These are phyloP conservation scores for Solanum virginianum DNA, from an alignment of 257 asterid species.

Conservation along the genomic window DNA sequence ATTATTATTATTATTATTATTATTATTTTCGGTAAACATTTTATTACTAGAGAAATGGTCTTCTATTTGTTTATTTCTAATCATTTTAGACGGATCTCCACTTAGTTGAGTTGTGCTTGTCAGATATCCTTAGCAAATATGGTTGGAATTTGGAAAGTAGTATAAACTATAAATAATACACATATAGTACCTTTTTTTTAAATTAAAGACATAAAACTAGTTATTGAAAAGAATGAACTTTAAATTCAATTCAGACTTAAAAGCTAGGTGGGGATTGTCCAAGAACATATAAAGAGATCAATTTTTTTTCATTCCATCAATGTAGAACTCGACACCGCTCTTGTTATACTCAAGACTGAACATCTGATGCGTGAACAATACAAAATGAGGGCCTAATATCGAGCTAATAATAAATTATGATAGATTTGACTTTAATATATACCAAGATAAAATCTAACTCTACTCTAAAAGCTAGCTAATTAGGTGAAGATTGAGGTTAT, in stretches of 20 bases:
- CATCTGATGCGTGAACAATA: not conserved
- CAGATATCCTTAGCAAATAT: not conserved
- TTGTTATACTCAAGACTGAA: not conserved
- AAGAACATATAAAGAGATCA: not conserved
- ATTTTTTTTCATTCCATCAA: not conserved
- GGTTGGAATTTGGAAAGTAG: not conserved
- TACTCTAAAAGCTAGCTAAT: not conserved
- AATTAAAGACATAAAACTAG: not conserved
- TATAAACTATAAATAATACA: not conserved
- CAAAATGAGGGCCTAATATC: not conserved
- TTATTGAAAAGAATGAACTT: not conserved
- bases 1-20: no score
- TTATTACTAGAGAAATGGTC: not conserved
- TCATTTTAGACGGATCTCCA: not conserved
- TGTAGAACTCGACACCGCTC: not conserved
- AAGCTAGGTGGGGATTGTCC: not conserved
- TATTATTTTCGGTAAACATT: not conserved
- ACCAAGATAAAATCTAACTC: rapidly evolving
- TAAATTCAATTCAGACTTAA: not conserved
- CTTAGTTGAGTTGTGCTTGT: not conserved
- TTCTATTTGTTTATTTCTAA: not conserved
- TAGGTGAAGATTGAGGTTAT: not conserved
- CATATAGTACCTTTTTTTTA: not conserved
- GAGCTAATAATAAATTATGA: not conserved
- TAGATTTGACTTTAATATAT: not conserved